Conservation (phyloP, 148 eudicot genomes). For the Cornus suecica region DNA sequence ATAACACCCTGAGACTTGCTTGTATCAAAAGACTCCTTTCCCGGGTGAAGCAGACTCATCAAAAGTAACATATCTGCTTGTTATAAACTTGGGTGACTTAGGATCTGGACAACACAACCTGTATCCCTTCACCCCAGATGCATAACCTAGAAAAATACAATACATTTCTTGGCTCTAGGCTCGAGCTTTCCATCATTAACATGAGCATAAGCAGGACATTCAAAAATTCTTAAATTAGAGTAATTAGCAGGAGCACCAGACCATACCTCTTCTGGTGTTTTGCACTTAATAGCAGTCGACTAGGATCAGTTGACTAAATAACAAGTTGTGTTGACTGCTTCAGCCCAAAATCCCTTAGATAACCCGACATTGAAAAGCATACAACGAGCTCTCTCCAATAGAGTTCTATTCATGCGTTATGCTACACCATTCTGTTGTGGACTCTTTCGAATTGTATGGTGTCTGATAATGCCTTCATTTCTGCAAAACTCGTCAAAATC, state of each 20-base stretch:
- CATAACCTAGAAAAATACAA: no score
- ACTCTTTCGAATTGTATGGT: no score
- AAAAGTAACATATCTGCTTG: not conserved
- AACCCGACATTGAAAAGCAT: slow-evolving; percentile 8
- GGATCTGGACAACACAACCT: not conserved
- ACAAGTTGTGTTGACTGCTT: not conserved
- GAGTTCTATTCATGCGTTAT: not conserved
- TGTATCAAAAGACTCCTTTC: no score
- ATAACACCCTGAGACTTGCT: no score
- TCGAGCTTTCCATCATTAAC: no score
- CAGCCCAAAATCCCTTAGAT: not conserved
- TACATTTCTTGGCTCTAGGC: no score
- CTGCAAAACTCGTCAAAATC: no score
- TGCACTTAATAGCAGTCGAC: not conserved
- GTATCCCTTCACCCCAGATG: not conserved
- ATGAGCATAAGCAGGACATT: not conserved
- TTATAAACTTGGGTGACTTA: not conserved
- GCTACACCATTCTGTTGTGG: not conserved
- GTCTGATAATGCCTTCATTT: no score
- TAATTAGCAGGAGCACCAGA: not conserved
- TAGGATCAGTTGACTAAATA: not conserved
- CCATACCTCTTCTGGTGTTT: no score
- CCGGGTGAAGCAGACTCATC: not conserved
- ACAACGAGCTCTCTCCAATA: no score
- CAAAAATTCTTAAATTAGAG: not conserved